Evolutionary conservation across 306 rosid species (phyloP), one percentile per base, ranked within the genome.

Genomic region (Quercus gilva): DNA sequence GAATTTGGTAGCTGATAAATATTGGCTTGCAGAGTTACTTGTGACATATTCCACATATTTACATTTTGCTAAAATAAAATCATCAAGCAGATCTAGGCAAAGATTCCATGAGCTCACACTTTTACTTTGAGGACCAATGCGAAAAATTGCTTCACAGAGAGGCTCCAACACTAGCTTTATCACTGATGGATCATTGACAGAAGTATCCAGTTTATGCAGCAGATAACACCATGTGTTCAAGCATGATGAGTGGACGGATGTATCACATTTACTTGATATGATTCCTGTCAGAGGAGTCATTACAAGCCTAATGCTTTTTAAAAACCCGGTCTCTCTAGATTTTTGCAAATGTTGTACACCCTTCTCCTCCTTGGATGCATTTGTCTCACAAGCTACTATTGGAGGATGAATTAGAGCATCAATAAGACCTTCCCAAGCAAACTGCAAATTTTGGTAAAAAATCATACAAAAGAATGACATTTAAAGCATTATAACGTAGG

Each of bases 211-310:
- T 87, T 87, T 86, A 82, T 89, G 88, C 76, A 94, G 89, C 74
- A 94, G 74, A 89, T 87, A 83, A 82, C 87, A 84, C 96, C 96
- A 94, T 0, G 98, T 91, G 84, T 88, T 92, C 81, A 92, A 85
- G 90, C 97, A 92, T 69, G 98, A 89, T 41, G 79, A 83, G 78
- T 85, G 91, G 68, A 92, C 88, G 57, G 93, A 87, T 75, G 82
- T 59, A 82, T 91, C 94, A 72, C 92, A 90, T 72, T 86, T 89
- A 78, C 89, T 86, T 69, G 87, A 81, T 86, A 94, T 83, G 79
- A 91, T 81, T 71, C 96, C 93, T 17, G 86, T 83, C 69, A 94
- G 83, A 75, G 98, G 96, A 71, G 87, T 92, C 98, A 91, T 94
- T 76, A 92, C 91, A 68, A 92, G 92, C 88, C 78, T 94, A 76